These are phyloP conservation scores for Stromatinia cepivora DNA, from an alignment of 2,329 filamentous ascomycete genomes.

Conservation along the genomic window DNA sequence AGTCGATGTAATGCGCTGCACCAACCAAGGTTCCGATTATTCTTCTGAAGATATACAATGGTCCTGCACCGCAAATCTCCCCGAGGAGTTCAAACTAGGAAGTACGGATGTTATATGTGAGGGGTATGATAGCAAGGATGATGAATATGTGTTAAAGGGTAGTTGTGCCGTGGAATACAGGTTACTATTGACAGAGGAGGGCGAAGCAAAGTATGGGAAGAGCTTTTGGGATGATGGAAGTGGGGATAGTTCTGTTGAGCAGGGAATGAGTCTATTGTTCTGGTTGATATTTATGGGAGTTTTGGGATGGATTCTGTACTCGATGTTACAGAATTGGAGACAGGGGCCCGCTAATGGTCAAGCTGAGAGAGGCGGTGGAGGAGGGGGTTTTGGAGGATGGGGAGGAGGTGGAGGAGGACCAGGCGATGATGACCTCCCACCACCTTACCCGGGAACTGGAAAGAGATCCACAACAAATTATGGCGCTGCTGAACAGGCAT, in stretches of 20 bases:
- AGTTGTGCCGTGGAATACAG: constrained; percentile 92
- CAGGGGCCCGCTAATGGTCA: constrained; percentile 39
- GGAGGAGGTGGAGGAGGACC: constrained; percentile 42
- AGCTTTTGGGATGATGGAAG: constrained; percentile 18
- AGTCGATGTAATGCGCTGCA: constrained; percentile 84
- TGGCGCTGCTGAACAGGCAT: constrained; percentile 47
- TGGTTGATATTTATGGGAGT: constrained; percentile 61
- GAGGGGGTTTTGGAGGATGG: constrained; percentile 46
- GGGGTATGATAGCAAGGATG: constrained; percentile 74
- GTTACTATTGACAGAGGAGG: constrained; percentile 72
- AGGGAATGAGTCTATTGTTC: constrained; percentile 51
- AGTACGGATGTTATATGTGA: constrained; percentile 91
- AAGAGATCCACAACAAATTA: constrained; percentile 33
- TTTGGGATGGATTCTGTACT: constrained; percentile 61
- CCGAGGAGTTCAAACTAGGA: constrained; percentile 68
- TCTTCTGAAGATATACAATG: constrained; percentile 81
- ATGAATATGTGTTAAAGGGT: constrained; percentile 85
- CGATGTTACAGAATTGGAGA: constrained; percentile 45
- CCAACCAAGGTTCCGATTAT: constrained; percentile 81
- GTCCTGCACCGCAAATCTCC: constrained; percentile 71
- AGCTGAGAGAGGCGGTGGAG: constrained; percentile 39
- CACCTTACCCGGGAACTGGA: constrained; percentile 38
- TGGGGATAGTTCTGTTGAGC: not conserved
- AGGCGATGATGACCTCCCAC: constrained; percentile 38
- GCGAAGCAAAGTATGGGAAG: constrained; percentile 65